Base-by-base conservation (phyloP, 495 filamentous ascomycete genomes). In the Chaetomium tenue region DNA sequence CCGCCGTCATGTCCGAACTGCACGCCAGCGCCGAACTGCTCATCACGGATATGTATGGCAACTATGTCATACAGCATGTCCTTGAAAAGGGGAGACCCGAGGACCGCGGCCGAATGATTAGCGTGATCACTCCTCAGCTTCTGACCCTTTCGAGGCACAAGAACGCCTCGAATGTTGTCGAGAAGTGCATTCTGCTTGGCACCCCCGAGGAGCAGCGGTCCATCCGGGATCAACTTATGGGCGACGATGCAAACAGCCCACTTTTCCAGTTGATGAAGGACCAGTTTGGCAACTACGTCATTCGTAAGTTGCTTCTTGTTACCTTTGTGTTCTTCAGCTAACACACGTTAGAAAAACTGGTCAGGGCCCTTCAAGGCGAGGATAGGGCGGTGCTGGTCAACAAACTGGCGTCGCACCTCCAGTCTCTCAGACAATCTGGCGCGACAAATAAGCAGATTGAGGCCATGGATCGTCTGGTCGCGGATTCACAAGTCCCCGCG, bases 141-240 rank as follows among this genome's bases (percentile, higher is more conserved):
- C 73, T 95, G n/a, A 79, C 78, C 2, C 85, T 89, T 68, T 96
- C 91, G 7, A 96, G 91, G 78, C 93, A 98, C 77, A 98, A 98
- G 73, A 97, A 92, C 71, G 94, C 95, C 5, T 96, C 91, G 68
- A 97, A 98, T 69, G 94, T 98, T 6, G 95, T 98, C 1, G 94
- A 98, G 77, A 96, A 93, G 79, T 94, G 91, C 68, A 91, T 98
- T 55, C 79, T 88, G 60, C 85, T 84, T 66, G 92, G 90, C 13
- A 86, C 83, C 1, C 78, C 84, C 22, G 83, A 88, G 53, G 86
- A 96, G 70, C 86, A 88, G 54, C 83, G 77, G 20, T 81, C 83
- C 46, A 95, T 98, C 68, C 84, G 93, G 62, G 77, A 78, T 23
- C 84, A 81, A 39, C 76, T 97, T 20, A 87, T 84, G 16, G 82